Conservation (phyloP, 2,329 filamentous ascomycete species). For the Huntiella decipiens region DNA sequence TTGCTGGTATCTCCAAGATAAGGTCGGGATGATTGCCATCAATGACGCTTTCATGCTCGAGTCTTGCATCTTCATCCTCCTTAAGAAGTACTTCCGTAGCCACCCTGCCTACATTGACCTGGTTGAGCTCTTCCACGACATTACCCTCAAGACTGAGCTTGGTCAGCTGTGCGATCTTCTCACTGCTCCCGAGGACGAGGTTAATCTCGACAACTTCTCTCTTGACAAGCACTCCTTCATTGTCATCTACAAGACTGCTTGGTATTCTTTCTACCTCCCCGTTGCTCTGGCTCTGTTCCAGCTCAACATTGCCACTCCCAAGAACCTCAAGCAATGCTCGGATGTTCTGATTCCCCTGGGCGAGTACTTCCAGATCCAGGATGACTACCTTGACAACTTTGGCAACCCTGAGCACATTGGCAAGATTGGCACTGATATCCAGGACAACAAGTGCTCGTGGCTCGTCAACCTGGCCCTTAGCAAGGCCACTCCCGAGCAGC, state of each 20-base stretch:
- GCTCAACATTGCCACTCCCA: constrained; percentile 63
- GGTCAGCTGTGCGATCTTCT: constrained; percentile 89
- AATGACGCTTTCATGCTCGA: constrained; percentile 98
- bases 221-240: constrained; percentile 95
- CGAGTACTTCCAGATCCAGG: constrained; percentile 98
- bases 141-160: constrained; percentile 82
- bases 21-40: constrained; percentile 90
- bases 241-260: constrained; percentile 98
- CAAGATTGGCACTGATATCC: constrained; percentile 97
- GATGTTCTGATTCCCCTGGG: constrained; percentile 91
- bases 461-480: constrained; percentile 84
- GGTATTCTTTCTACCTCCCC: constrained; percentile 97
- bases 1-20: constrained; percentile 86
- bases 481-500: constrained; percentile 65
- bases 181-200: constrained; percentile 83
- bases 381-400: constrained; percentile 98
- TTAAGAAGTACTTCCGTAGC: constrained; percentile 82
- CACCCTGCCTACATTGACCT: constrained; percentile 82
- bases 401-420: constrained; percentile 82
- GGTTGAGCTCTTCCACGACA: constrained; percentile 90
- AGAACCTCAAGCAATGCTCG: constrained; percentile 76
- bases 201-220: constrained; percentile 89
- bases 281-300: constrained; percentile 80
- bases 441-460: constrained; percentile 99
- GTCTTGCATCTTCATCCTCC: constrained; percentile 68